These are phyloP conservation scores for Arthrobotrys sinensis DNA, from an alignment of 2,329 filamentous ascomycete species.

Conservation along the genomic window DNA sequence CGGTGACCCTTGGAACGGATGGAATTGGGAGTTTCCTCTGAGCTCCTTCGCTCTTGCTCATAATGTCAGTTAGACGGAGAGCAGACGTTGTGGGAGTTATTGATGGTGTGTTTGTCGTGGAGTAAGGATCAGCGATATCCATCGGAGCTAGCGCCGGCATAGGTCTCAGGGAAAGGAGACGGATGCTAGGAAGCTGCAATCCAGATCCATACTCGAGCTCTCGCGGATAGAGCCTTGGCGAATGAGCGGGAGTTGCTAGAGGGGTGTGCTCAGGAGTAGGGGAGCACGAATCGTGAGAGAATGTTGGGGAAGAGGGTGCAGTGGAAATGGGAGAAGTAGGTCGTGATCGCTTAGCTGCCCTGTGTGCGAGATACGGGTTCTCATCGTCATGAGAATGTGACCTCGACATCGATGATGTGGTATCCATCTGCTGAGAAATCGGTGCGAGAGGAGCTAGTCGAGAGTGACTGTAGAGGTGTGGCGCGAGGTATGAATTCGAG, in stretches of 20 bases:
- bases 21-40: conserved; percentile 93
- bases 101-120: conserved; percentile 61
- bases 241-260: conserved; percentile 95
- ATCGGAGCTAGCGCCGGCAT: conserved; percentile 79
- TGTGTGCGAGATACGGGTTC: conserved; percentile 80
- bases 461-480: conserved; percentile 68
- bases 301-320: conserved; percentile 93
- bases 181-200: conserved; percentile 88
- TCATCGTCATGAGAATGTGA: conserved; percentile 87
- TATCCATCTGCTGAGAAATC: conserved; percentile 78
- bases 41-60: conserved; percentile 87
- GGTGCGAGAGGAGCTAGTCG: conserved; percentile 70
- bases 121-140: conserved; percentile 70
- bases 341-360: conserved; percentile 87
- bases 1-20: conserved; percentile 88
- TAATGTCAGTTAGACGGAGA: conserved; percentile 90
- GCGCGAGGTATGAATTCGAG: conserved; percentile 67
- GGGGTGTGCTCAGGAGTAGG: conserved; percentile 98
- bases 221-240: conserved; percentile 78
- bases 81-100: conserved; percentile 71
- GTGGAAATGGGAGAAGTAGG: conserved; percentile 96
- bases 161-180: conserved; percentile 78
- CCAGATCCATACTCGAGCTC: conserved; percentile 75
- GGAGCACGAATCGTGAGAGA: conserved; percentile 94
- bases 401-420: conserved; percentile 92